A percentile compares a stretch with the other conserved stretches of the same genome.
Conservation (phyloP, 768 basidiomycete species). For the Termitomyces titanicus region DNA sequence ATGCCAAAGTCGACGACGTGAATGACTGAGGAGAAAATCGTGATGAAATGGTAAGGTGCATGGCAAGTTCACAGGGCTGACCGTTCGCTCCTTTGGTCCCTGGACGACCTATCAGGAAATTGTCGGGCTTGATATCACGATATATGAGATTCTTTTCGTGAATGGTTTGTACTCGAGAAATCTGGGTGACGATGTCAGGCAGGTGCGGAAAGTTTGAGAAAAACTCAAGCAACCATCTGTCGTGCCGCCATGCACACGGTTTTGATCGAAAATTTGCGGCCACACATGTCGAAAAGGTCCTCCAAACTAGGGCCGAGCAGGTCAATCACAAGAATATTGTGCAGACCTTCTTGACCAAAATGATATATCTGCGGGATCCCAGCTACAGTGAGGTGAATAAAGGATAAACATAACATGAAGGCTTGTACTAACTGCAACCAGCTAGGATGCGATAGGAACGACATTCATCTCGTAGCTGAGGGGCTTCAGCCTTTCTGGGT, state of each 20-base stretch:
- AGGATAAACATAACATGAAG: slow-evolving; percentile 8
- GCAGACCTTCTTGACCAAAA: slow-evolving; percentile 97
- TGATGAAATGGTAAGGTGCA: slow-evolving; percentile 1
- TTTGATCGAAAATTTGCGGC: slow-evolving; percentile 95
- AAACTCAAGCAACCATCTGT: slow-evolving; percentile 70
- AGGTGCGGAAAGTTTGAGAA: slow-evolving; percentile 5
- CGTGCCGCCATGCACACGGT: slow-evolving; percentile 99
- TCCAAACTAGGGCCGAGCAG: slow-evolving; percentile 94
- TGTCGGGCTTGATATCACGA: slow-evolving; percentile 99
- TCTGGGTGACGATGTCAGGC: slow-evolving; percentile 38
- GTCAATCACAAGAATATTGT: slow-evolving; percentile 99
- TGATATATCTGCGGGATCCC: slow-evolving; percentile 99
- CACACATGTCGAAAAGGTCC: slow-evolving; percentile 99
- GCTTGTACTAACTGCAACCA: slow-evolving; percentile 72
- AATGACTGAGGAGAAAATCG: slow-evolving; percentile 47
- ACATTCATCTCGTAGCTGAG: slow-evolving; percentile 97
- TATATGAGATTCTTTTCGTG: slow-evolving; percentile 99
- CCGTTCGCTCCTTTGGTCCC: slow-evolving; percentile 87
- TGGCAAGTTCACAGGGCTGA: slow-evolving; percentile 28
- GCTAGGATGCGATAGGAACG: slow-evolving; percentile 91
- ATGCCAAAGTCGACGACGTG: slow-evolving; percentile 99
- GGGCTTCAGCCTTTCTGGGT: slow-evolving; percentile 92
- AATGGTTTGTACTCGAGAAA: slow-evolving; percentile 94
- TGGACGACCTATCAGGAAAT: slow-evolving; percentile 95
- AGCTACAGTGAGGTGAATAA: slow-evolving; percentile 43